Base-by-base conservation (phyloP, 2,329 filamentous ascomycete genomes). In the Dactylella cylindrospora region DNA sequence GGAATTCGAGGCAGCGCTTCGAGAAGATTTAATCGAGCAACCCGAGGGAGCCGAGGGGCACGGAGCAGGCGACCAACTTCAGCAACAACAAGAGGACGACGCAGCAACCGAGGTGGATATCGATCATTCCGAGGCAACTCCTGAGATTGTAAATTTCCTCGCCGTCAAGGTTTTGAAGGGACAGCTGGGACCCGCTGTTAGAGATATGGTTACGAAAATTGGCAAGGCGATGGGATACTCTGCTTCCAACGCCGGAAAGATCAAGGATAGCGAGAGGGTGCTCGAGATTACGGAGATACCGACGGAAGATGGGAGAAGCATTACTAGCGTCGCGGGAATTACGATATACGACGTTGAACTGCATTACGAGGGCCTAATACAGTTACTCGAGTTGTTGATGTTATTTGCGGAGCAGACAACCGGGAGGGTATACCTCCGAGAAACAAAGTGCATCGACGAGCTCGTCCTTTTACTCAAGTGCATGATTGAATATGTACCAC, bases 321-420 rank as follows among this genome's bases (percentile, higher is more conserved):
- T 62, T 38, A 62, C 57, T 3, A 54, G 49, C 13, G 59, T 64
- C 5, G 52, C 51, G 9, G 59, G 52, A 19, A 64, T 64, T 17
- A 55, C 59, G 25, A 55, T 64, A n/a, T 64, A 64, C 25, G 59
- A 64, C 41, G 51, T 64, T 1, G 59, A 64, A 17, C 38, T 64
- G 12, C 50, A 64, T 20, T 57, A 64, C 29, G 59, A 64, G 45
- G 59, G 51, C 7, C 26, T 64, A 22, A 55, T 64, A 15, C 52
- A 57, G 13, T 19, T 57, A 15, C 45, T 64, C 2, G 59, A 64
- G n/a, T 25, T 64, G 31, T 25, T 64, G n/a, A 64, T 57, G 51
- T 29, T 64, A 15, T 64, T 64, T 23, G 59, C 59, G 2, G 59
- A 64, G 26, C 59, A 64, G 29, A 55, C 29, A 23, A 47, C 54